Percentiles rank a stretch among this genome's conserved stretches.
phyloP scores from a whole-genome alignment of 768 basidiomycete species.

The Termitomyces sp. region DNA sequence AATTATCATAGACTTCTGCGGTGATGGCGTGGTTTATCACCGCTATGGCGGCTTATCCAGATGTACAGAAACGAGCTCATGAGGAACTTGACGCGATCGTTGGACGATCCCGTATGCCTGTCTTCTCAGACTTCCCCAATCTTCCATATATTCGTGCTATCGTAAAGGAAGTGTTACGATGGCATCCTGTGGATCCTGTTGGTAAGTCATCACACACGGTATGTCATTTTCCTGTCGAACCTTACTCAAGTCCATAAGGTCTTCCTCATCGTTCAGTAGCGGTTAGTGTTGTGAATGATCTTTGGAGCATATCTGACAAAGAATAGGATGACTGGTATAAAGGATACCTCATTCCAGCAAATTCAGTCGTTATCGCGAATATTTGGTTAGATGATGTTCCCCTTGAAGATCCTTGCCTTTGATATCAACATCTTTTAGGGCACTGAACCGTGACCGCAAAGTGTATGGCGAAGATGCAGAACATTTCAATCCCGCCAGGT shows the following conservation, averaged over 20 bases:
- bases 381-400: background rate
- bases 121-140: background rate
- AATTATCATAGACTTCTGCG: background rate
- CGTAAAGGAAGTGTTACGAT: background rate
- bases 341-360: background rate
- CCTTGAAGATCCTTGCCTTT: background rate
- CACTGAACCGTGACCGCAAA: background rate
- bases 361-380: background rate
- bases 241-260: background rate
- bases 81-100: conserved; percentile 5
- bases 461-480: background rate
- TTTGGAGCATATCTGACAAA: background rate
- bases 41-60: conserved; percentile 5
- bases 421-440: background rate
- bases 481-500: background rate
- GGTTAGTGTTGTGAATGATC: background rate
- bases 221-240: background rate
- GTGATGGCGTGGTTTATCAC: conserved; percentile 6
- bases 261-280: background rate
- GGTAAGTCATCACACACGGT: background rate
- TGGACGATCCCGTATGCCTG: background rate
- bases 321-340: background rate
- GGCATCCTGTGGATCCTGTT: background rate
- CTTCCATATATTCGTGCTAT: background rate
- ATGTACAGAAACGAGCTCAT: conserved; percentile 6